Base-by-base conservation (phyloP, 805 yeast genomes). In the Wickerhamomyces canadensis region DNA sequence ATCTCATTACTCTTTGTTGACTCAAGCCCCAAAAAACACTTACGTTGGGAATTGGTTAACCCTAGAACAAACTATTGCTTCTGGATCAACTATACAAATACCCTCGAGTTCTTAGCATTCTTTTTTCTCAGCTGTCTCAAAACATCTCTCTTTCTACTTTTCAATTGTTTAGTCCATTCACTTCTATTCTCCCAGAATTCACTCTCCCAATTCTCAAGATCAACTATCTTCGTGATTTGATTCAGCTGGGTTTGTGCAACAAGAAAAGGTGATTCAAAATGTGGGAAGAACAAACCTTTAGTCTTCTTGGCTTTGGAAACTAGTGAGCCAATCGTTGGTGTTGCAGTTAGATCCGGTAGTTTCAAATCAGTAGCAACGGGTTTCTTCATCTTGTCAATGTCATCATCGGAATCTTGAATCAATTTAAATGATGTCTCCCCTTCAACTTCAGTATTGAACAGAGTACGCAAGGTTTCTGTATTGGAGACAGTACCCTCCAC, bases 181-280 rank as follows among this genome's bases (percentile, higher is more conserved):
- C 91, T 89, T 59, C 98, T 74, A 56, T 79, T 75, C 31, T 78
- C 83, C 81, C 85, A 86, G 59, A 89, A 91, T 73, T 84, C 78
- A 29, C 70, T 62, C 34, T 81, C 87, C 76, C 91, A 88, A 9
- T 63, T 64, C 3, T 60, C 64, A 16, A 67, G 61, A 12, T 54
- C 52, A 4, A 55, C 57, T 6, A 47, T 46, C 8, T 55, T 62
- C 16, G 53, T 52, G 25, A 83, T 48, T 50, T 78, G 81, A 41
- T 73, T 74, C 33, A 87, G 57, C 56, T 84, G 95, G 0, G 96
- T 70, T 61, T 89, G 98, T 0, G 96, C 80, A 35, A 74, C 76
- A 45, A 91, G 65, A 61, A 86, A 91, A 1, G 96, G 96, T 1
- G 97, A 89, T 15, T 83, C 83, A 11, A 69, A 64, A 56, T 91